These are phyloP conservation scores for Candida nanaspora DNA, from an alignment of 805 yeast genomes.

Conservation along the genomic window DNA sequence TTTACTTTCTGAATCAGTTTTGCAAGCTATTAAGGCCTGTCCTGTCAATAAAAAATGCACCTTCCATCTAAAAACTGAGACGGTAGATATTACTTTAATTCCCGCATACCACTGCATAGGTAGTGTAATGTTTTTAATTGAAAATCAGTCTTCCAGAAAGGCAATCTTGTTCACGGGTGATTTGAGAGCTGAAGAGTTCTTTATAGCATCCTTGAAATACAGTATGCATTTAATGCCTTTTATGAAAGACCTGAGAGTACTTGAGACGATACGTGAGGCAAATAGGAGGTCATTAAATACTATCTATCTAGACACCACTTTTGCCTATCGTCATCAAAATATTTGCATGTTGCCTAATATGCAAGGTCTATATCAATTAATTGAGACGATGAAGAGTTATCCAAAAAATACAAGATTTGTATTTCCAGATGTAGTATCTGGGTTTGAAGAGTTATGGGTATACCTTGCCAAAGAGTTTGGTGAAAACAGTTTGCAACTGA, in stretches of 20 bases:
- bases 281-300: conserved; percentile 2
- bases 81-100: conserved; percentile 7
- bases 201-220: conserved; percentile 3
- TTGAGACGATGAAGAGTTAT: conserved; percentile 5
- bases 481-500: not conserved
- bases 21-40: not conserved
- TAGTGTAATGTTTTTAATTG: conserved; percentile 10
- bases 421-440: conserved; percentile 6
- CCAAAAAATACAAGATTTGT: conserved; percentile 11
- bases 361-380: conserved; percentile 6
- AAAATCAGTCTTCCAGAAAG: not conserved
- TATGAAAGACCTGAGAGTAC: conserved; percentile 1
- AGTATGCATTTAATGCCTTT: conserved; percentile 3
- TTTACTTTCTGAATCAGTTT: not conserved
- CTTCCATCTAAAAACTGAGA: not conserved
- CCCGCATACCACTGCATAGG: conserved; percentile 16
- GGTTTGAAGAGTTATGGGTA: conserved; percentile 17
- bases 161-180: conserved; percentile 13
- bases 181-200: conserved; percentile 7
- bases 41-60: not conserved
- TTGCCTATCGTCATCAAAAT: conserved; percentile 7
- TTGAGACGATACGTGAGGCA: too few species aligned
- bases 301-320: conserved; percentile 15
- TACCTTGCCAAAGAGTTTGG: conserved; percentile 4
- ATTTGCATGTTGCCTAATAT: conserved; percentile 9